These are phyloP conservation scores for Neopestalotiopsis sp. DNA, from an alignment of 2,329 filamentous ascomycete genomes.

Conservation along the genomic window DNA sequence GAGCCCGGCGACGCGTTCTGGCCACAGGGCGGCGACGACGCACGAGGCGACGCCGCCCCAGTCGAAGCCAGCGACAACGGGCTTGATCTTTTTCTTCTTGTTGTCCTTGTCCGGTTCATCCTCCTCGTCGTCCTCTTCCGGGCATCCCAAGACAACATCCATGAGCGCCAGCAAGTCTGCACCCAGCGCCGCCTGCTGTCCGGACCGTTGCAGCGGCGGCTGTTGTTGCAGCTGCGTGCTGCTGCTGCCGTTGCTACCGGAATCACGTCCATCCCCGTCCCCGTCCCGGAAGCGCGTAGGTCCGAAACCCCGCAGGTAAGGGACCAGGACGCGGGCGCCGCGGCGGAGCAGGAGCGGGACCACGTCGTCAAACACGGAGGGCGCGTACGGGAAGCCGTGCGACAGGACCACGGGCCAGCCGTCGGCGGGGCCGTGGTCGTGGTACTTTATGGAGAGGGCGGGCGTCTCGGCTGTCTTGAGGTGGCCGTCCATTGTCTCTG, in stretches of 20 bases:
- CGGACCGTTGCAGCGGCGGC: slow-evolving; percentile 23
- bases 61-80: slow-evolving; percentile 34
- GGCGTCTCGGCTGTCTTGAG: slow-evolving; percentile 8
- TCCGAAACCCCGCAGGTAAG: slow-evolving; percentile 33
- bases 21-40: slow-evolving; percentile 32
- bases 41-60: slow-evolving; percentile 34
- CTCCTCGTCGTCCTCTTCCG: slow-evolving; percentile 18
- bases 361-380: slow-evolving; percentile 29
- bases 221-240: too few relatives aligned
- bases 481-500: neutral
- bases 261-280: slow-evolving; percentile 6
- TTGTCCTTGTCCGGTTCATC: too few relatives aligned
- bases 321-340: slow-evolving; percentile 32
- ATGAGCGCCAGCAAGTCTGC: slow-evolving; percentile 32
- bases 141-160: slow-evolving; percentile 23
- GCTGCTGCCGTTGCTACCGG: too few relatives aligned
- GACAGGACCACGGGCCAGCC: slow-evolving; percentile 28
- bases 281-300: slow-evolving; percentile 28
- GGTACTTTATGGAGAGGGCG: slow-evolving; percentile 24
- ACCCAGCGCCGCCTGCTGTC: slow-evolving; percentile 32
- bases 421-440: slow-evolving; percentile 23
- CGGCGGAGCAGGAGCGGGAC: slow-evolving; percentile 24
- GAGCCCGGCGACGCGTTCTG: slow-evolving; percentile 30
- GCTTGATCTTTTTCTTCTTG: slow-evolving; percentile 8
- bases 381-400: slow-evolving; percentile 34